Evolutionary conservation across 2,329 filamentous ascomycete genomes (phyloP), one percentile per base, ranked within the genome.

Genomic region (Calonectria pseudoturangicola): DNA sequence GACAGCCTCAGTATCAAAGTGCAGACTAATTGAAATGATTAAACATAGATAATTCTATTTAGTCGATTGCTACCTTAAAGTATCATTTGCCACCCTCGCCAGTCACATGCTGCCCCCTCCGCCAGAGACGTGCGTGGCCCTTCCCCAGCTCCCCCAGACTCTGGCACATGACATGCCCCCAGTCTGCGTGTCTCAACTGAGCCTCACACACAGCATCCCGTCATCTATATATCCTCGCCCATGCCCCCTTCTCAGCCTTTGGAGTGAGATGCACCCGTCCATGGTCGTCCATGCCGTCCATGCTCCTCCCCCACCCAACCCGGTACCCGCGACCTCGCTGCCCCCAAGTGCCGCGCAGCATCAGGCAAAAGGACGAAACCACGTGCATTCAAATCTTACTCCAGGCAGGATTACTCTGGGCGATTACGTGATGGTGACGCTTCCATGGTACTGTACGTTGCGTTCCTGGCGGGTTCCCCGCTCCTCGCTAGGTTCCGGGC

Each of bases 361-460:
- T 30, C 33, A 54, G 58, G 58, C 58, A 25, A 45, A 60, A 60
- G 25, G 27, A 28, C 1, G 16, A 21, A 30, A 6, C 12, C n/a
- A 62, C 54, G 36, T 48, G 45, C 33, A 54, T 33, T 41, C 36
- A 27, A 43, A 69, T 51, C 43, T 54, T 47, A 39, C 66, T 10
- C 12, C 30, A 33, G 54, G 5, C 25, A n/a, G 18, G 56, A 51
- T 64, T 47, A 18, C 56, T 54, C 27, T 28, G 27, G 7, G 33
- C 54, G 43, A 77, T 79, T 79, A 79, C 77, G 77, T 79, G 58
- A 72, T 75, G 45, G 77, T 79, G 77, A 79, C 77, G 77, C 75
- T 68, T 63, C 36, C 25, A 60, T 39, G 66, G 64, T 39, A 58
- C 62, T 58, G 51, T 66, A 67, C 25, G 47, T 70, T 56, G 67